A percentile compares a stretch with the other conserved stretches of the same genome.
Conservation (phyloP, 176 grass and related monocot genomes). For the Bromus sterilis region DNA sequence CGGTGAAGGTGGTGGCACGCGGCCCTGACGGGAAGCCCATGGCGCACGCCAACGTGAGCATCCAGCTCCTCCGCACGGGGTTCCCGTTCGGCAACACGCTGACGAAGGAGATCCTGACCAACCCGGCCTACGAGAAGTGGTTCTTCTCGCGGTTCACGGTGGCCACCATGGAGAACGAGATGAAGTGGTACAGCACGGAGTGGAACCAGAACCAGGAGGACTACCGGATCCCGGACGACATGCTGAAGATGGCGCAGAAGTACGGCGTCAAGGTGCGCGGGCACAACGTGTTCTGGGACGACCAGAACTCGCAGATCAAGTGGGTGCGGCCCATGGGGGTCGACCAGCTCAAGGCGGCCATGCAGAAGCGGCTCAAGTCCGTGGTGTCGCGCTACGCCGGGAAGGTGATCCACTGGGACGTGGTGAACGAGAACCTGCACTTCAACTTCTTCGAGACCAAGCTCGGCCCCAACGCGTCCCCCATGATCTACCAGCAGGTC, state of each 20-base stretch:
- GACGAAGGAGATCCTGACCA: constrained; percentile 10
- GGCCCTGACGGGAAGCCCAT: constrained; percentile 21
- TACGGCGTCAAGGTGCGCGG: constrained; percentile 23
- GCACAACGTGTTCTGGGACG: constrained; percentile 68
- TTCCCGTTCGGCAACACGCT: constrained; percentile 50
- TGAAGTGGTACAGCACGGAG: constrained; percentile 89
- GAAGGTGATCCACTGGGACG: constrained; percentile 49
- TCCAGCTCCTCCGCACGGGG: constrained; percentile 1
- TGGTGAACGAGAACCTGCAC: constrained; percentile 54
- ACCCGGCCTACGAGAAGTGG: constrained; percentile 45
- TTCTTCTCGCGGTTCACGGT: constrained; percentile 80
- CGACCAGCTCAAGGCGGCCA: neutral
- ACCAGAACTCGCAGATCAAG: constrained; percentile 11
- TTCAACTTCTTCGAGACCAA: constrained; percentile 39
- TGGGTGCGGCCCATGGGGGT: neutral
- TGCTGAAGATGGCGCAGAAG: constrained; percentile 38
- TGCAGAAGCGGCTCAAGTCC: constrained; percentile 3
- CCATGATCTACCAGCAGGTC: constrained; percentile 26
- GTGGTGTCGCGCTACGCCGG: constrained; percentile 6
- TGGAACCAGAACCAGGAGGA: constrained; percentile 17
- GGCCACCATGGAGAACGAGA: constrained; percentile 96
- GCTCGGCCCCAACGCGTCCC: constrained; percentile 28
- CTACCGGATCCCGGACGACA: constrained; percentile 39
- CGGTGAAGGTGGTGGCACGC: neutral
- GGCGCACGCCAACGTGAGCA: constrained; percentile 13